Conservation (phyloP, 768 basidiomycete genomes). For the Phlebiopsis flavidoalba region DNA sequence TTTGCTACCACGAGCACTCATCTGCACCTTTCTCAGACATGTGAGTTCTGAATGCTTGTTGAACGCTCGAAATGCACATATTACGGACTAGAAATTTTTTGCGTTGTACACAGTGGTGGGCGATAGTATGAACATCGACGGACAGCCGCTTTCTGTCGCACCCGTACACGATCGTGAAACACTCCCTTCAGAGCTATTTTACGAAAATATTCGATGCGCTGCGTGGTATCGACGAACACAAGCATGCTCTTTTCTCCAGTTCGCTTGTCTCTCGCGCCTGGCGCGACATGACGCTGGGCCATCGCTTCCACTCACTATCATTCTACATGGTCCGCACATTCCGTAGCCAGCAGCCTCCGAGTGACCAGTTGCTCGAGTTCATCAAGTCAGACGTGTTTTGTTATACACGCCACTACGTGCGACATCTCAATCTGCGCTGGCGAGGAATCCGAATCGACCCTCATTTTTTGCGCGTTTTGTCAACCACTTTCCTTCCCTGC, state of each 20-base stretch:
- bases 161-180: not conserved
- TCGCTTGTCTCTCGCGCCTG: not conserved
- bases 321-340: not conserved
- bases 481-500: not conserved
- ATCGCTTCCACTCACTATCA: not conserved
- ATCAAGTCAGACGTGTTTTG: not conserved
- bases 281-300: not conserved
- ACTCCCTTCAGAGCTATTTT: not conserved
- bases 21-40: too few species aligned
- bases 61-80: too few species aligned
- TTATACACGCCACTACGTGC: not conserved
- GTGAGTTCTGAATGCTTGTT: too few species aligned
- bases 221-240: not conserved
- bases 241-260: not conserved
- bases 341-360: not conserved
- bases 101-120: not conserved
- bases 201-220: not conserved
- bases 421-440: not conserved
- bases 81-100: too few species aligned
- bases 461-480: not conserved
- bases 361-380: not conserved
- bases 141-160: not conserved
- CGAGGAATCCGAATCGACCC: not conserved
- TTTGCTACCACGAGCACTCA: too few species aligned
- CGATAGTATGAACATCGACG: not conserved